These are phyloP conservation scores for Globisporangium cylindrosporum DNA, from an alignment of 352 stramenopile species.

Conservation along the genomic window DNA sequence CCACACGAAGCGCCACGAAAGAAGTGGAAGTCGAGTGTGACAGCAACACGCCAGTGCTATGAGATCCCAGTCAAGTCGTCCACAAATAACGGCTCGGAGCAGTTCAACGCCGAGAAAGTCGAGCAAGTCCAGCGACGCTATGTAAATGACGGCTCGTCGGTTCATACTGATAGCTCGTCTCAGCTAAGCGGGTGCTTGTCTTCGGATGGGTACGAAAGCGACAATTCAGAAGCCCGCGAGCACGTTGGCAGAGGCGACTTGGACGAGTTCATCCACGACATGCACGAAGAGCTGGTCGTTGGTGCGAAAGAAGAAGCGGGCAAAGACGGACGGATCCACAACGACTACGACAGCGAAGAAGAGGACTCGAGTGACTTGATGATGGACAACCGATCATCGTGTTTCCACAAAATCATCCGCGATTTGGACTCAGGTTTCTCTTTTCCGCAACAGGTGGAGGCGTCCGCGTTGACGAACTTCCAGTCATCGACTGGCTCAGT, in stretches of 20 bases:
- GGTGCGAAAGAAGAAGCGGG: neutral
- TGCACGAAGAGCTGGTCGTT: slow-evolving; percentile 17
- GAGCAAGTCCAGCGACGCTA: slow-evolving; percentile 7
- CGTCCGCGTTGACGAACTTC: slow-evolving; percentile 26
- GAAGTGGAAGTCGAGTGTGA: slow-evolving; percentile 55
- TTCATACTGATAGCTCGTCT: slow-evolving; percentile 30
- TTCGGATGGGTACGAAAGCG: slow-evolving; percentile 27
- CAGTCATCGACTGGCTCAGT: slow-evolving; percentile 11
- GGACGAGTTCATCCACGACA: slow-evolving; percentile 24
- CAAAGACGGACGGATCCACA: slow-evolving; percentile 4
- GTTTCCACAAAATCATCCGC: slow-evolving; percentile 49
- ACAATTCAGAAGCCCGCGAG: slow-evolving; percentile 21
- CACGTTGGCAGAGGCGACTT: slow-evolving; percentile 25
- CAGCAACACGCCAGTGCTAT: slow-evolving; percentile 55
- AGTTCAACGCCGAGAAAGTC: slow-evolving; percentile 5
- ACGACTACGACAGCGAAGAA: slow-evolving; percentile 24
- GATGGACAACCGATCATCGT: slow-evolving; percentile 20
- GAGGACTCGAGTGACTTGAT: slow-evolving; percentile 14
- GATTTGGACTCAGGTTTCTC: slow-evolving; percentile 57
- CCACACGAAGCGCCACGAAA: slow-evolving; percentile 36
- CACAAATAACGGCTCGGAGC: slow-evolving; percentile 1
- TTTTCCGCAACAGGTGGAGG: slow-evolving; percentile 42
- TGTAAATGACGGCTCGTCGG: slow-evolving; percentile 22
- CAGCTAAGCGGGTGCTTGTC: slow-evolving; percentile 22
- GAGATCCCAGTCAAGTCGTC: slow-evolving; percentile 26